Evolutionary conservation across 2,329 filamentous ascomycete species (phyloP).

Genomic region (Colletotrichum tabaci): DNA sequence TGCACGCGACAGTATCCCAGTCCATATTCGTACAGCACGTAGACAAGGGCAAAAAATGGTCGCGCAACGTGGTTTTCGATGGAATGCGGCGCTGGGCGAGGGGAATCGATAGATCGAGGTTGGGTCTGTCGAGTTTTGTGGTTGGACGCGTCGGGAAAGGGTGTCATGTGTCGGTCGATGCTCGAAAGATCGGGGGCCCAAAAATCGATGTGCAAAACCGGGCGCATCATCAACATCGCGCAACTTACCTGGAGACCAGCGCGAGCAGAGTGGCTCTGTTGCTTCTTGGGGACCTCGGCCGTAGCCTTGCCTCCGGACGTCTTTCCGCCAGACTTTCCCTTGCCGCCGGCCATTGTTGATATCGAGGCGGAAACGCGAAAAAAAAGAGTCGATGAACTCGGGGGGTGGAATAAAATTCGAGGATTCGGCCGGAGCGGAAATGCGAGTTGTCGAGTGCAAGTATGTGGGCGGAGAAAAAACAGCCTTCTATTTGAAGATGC

Average conservation of each 20-base stretch:
- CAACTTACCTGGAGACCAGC: constrained; percentile 92
- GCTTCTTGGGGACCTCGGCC: constrained; percentile 81
- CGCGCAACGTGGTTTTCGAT: constrained; percentile 11
- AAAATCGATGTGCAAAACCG: constrained; percentile 39
- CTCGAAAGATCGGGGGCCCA: constrained; percentile 35
- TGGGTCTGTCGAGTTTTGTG: background rate
- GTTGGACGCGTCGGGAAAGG: constrained; percentile 41
- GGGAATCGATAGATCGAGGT: background rate
- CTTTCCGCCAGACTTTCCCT: constrained; percentile 96
- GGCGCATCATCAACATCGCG: constrained; percentile 40
- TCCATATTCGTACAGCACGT: constrained; percentile 5
- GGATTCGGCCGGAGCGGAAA: constrained; percentile 31
- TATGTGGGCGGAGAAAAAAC: constrained; percentile 5
- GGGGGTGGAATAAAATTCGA: constrained; percentile 20
- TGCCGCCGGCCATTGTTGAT: constrained; percentile 82
- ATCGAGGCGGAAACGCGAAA: constrained; percentile 29
- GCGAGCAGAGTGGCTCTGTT: constrained; percentile 95
- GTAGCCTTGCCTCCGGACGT: constrained; percentile 83
- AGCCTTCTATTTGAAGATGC: constrained; percentile 21
- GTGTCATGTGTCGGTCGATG: constrained; percentile 28
- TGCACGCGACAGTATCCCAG: constrained; percentile 31
- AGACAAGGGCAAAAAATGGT: background rate
- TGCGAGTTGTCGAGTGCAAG: constrained; percentile 35
- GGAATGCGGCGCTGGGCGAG: background rate
- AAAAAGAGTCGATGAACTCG: constrained; percentile 16